These are phyloP conservation scores for Cochlearia excelsa DNA, from an alignment of 345 rosid genomes.

Conservation along the genomic window DNA sequence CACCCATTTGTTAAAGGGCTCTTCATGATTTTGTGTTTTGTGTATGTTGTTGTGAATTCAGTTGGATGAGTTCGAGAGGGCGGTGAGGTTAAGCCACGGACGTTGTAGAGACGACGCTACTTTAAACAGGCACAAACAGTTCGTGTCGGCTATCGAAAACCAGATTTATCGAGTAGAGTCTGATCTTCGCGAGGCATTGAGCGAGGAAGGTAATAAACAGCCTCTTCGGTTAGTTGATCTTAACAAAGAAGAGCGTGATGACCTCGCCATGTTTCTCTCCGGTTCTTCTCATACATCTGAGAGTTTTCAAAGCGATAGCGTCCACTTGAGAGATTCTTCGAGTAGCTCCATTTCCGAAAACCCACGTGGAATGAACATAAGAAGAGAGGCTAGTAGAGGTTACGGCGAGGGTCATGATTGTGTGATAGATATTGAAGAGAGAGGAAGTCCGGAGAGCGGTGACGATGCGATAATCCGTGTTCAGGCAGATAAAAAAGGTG, in stretches of 20 bases:
- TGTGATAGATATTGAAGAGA: conserved; percentile 36
- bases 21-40: not conserved
- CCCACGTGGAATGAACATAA: conserved; percentile 26
- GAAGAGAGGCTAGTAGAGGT: conserved; percentile 29
- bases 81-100: conserved; percentile 60
- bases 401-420: conserved; percentile 31
- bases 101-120: conserved; percentile 44
- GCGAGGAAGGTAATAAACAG: conserved; percentile 53
- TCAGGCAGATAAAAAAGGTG: conserved; percentile 35
- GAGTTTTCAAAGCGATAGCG: conserved; percentile 37
- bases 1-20: no score
- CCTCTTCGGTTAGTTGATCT: conserved; percentile 69
- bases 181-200: conserved; percentile 48
- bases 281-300: conserved; percentile 46
- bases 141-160: conserved; percentile 63
- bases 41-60: conserved; percentile 27
- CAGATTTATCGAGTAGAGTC: conserved; percentile 63
- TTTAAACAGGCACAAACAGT: conserved; percentile 65
- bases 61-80: conserved; percentile 88
- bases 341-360: conserved; percentile 35
- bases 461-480: conserved; percentile 27
- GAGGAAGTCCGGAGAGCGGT: conserved; percentile 28
- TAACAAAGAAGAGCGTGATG: conserved; percentile 77
- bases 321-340: conserved; percentile 27
- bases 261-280: conserved; percentile 74